Base-by-base conservation (phyloP, 2,329 filamentous ascomycete species). In the Aspergillus fructus region DNA sequence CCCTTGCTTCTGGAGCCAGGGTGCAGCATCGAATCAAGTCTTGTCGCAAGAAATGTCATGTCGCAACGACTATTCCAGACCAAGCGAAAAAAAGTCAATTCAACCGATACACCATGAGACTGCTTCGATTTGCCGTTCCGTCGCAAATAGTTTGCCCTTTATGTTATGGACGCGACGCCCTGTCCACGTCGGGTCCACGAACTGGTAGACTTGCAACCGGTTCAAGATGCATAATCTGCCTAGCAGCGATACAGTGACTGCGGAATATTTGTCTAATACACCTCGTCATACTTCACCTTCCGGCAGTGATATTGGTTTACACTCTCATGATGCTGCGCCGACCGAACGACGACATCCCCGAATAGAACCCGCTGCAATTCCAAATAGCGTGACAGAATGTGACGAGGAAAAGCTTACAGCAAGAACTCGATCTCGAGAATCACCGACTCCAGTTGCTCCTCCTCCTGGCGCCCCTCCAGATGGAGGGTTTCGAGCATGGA, bases 401-500 rank as follows among this genome's bases (percentile, higher is more conserved):
- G 46, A 49, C 15, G 33, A 45, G 7, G 58, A 58, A 43, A 60
- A 62, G 27, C 15, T 49, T 9, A 53, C 24, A 46, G 46, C 37
- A 42, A 49, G 54, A 40, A 24, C 50, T 53, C 24, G 49, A 19
- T 42, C 51, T 59, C 27, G 54, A 9, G 49, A 42, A 23, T 49
- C 59, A 21, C 49, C 54, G 23, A 40, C 49, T 11, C 56, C 58
- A 19, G 68, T 71, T 55, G 66, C 66, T 43, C 53, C 53, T 17
- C 50, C 53, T 19, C 53, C 53, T 27, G 62, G 59, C 9, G 62
- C 59, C 12, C 65, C 68, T 6, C 68, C 69, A 21, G 71, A 74
- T 55, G 70, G 70, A 43, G 71, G 71, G 3, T 13, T 62, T 5
- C 49, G 64, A n/a, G 71, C 71, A 43, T 74, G 71, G 71, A 53